Evolutionary conservation across 208 protist species (phyloP), one percentile per base, ranked within the genome.

Genomic region (Crithidia mellificae): DNA sequence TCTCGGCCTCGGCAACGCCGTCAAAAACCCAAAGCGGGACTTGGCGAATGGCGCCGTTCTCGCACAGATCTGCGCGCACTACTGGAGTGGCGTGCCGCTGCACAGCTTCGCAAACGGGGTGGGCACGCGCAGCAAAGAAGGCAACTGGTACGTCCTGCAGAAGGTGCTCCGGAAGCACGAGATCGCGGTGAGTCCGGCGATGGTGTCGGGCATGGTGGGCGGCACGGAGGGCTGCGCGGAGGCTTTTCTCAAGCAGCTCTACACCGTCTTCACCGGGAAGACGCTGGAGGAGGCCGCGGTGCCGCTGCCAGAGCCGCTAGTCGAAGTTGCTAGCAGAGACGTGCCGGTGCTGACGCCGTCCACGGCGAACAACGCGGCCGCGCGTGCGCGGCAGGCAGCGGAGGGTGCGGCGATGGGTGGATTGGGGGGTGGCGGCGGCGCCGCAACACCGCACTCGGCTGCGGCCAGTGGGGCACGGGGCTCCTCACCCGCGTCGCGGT

Each of bases 21-120:
- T 98, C 15, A 88, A 88, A 46, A 76, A 96, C 64, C 83, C 92
- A 0, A 87, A 84, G 63, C 86, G 97, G 12, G 97, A 98, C 67
- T 80, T 98, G 17, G 71, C 84, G 24, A 98, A 98, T 70, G 97
- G 97, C 1, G 96, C 87, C 72, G 58, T 97, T 24, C 67, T 98
- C 4, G 97, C 94, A 0, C 84, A 97, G 51, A 98, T 98, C 27
- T 97, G 95, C 72, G 88, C 90, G 1, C 84, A 82, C 38, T 98
- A 98, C 81, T 98, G 92, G 85, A 57, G 62, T 2, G 76, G 87
- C 44, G 68, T 98, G 29, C 77, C 84, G 11, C 86, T 98, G 91
- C 93, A 98, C 83, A 91, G 86, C 34, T 98, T 92, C 63, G 85
- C 90, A 50, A 97, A 98, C 67, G 84, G 80, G 5, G 44, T 77